A percentile compares a stretch with the other conserved stretches of the same genome.
Conservation (phyloP, 2,329 filamentous ascomycete species). For the Colletotrichum sojae region DNA sequence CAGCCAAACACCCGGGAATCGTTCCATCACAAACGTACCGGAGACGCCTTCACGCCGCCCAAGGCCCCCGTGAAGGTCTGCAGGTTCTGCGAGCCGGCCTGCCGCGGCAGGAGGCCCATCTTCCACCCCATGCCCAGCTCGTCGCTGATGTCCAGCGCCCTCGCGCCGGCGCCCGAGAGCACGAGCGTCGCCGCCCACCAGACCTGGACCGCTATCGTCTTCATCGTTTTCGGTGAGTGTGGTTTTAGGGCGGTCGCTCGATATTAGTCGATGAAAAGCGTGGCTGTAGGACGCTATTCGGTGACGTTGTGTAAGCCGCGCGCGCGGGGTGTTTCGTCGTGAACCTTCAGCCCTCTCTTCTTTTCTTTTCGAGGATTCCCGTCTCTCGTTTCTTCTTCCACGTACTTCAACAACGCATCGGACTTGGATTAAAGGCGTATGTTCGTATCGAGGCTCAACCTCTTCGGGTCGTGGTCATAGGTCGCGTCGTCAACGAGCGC, state of each 20-base stretch:
- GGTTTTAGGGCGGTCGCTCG: background rate
- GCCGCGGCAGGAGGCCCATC: conserved; percentile 53
- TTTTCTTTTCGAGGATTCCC: background rate
- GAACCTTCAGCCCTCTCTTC: conserved; percentile 4
- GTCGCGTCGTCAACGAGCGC: conserved; percentile 25
- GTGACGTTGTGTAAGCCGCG: background rate
- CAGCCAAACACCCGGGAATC: too few relatives aligned
- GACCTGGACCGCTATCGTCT: background rate
- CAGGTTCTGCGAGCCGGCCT: conserved; percentile 50
- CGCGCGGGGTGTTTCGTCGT: background rate
- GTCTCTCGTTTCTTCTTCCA: background rate
- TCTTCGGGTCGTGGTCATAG: conserved; percentile 14
- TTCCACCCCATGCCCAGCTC: conserved; percentile 53
- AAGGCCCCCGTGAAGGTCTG: conserved; percentile 58
- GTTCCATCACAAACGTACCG: conserved; percentile 46
- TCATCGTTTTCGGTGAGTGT: conserved; percentile 1
- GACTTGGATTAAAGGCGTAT: background rate
- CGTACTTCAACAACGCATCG: background rate
- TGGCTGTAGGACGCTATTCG: background rate
- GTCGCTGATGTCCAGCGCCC: conserved; percentile 47
- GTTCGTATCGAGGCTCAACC: conserved; percentile 20
- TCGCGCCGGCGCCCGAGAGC: conserved; percentile 29
- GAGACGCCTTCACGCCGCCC: conserved; percentile 54
- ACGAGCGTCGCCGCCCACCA: conserved; percentile 13
- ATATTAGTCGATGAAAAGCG: too few relatives aligned